A percentile compares a stretch with the other conserved stretches of the same genome.
Conservation (phyloP, 1,284 basidiomycete genomes). For the Chalciporus sp. region DNA sequence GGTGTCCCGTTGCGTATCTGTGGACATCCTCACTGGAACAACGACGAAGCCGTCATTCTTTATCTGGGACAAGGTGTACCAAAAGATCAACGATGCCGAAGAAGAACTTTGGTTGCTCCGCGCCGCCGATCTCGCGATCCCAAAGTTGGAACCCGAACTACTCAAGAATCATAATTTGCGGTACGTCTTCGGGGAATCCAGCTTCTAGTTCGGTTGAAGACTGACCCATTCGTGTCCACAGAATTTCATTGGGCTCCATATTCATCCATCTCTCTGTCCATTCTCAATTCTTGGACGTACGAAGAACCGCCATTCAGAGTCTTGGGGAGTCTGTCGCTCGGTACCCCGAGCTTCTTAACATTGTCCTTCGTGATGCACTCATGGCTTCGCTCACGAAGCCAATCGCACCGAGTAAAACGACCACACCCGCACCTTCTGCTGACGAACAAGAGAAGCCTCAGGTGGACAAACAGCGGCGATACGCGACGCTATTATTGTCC, state of each 20-base stretch:
- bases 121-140: conserved; percentile 57
- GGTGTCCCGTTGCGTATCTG: conserved; percentile 42
- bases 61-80: conserved; percentile 84
- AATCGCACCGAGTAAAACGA: conserved; percentile 16
- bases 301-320: conserved; percentile 48
- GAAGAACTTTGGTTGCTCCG: conserved; percentile 84
- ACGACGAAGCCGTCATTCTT: conserved; percentile 81
- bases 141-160: conserved; percentile 55
- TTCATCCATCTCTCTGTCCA: conserved; percentile 72
- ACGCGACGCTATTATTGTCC: conserved; percentile 54
- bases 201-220: too few species aligned
- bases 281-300: conserved; percentile 52
- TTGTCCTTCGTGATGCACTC: conserved; percentile 62
- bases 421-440: conserved; percentile 12
- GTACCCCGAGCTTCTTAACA: conserved; percentile 50
- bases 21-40: conserved; percentile 48
- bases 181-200: conserved; percentile 37
- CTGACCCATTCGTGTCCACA: conserved; percentile 25
- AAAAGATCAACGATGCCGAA: conserved; percentile 62
- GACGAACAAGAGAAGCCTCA: conserved; percentile 37
- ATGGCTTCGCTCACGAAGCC: conserved; percentile 40
- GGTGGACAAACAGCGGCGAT: conserved; percentile 49
- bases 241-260: conserved; percentile 62
- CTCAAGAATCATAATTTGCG: conserved; percentile 57
- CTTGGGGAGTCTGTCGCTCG: conserved; percentile 41